These are phyloP conservation scores for Saccharomyces hybrid DNA, from an alignment of 1,139 yeast species.

Conservation along the genomic window DNA sequence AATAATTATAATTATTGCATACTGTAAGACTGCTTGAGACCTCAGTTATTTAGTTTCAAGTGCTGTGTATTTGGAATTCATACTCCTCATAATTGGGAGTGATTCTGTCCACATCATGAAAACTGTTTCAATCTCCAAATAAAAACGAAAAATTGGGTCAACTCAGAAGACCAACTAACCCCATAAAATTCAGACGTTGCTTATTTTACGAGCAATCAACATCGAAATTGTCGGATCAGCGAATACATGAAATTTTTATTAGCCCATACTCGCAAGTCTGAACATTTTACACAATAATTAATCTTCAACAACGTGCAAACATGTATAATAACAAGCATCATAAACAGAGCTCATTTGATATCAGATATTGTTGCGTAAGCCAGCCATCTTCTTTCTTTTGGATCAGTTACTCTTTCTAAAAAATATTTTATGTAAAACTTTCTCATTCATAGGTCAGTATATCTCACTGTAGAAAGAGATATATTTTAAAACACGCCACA, in stretches of 20 bases:
- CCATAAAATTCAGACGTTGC: background rate
- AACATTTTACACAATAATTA: background rate
- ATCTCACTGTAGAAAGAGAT: background rate
- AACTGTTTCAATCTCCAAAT: background rate
- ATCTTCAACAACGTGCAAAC: background rate
- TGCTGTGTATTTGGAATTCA: background rate
- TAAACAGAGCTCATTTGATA: background rate
- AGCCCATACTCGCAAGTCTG: background rate
- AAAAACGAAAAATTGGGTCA: background rate
- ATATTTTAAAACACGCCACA: background rate
- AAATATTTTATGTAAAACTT: background rate
- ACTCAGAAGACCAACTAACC: background rate
- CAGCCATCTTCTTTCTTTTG: background rate
- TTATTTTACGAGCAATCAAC: background rate
- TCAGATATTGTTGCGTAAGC: background rate
- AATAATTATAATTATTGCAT: background rate
- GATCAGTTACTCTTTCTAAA: background rate
- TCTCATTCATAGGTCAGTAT: background rate
- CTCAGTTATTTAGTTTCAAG: background rate
- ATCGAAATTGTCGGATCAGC: background rate
- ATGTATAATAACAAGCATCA: background rate
- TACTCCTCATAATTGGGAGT: background rate
- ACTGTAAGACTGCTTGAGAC: background rate
- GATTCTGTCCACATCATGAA: background rate
- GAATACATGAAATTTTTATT: background rate